These are phyloP conservation scores for Akanthomyces muscarius DNA, from an alignment of 2,329 filamentous ascomycete species.

Conservation along the genomic window DNA sequence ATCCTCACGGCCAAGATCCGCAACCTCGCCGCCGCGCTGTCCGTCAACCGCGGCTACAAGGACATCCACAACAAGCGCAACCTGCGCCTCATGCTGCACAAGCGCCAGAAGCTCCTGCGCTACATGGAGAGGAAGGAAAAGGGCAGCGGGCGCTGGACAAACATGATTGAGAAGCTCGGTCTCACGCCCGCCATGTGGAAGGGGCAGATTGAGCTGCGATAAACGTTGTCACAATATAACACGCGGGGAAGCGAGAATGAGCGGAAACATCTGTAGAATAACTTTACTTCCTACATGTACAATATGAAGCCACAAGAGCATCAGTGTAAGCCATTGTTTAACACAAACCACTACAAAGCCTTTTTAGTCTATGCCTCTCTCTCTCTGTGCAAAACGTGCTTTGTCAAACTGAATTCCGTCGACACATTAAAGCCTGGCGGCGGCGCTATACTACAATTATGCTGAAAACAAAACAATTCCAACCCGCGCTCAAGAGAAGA, in stretches of 20 bases:
- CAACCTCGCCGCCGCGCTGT: conserved; percentile 67
- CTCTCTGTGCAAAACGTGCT: background rate
- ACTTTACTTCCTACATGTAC: conserved; percentile 47
- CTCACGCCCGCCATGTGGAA: conserved; percentile 86
- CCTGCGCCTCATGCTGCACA: conserved; percentile 78
- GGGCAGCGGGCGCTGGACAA: conserved; percentile 83
- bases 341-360: conserved; percentile 9
- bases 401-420: conserved; percentile 22
- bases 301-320: conserved; percentile 34
- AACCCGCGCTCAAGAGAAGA: conserved; percentile 56
- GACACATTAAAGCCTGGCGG: conserved; percentile 35
- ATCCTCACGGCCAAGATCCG: conserved; percentile 94
- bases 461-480: conserved; percentile 25
- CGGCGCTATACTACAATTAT: conserved; percentile 42
- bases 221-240: conserved; percentile 21
- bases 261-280: conserved; percentile 37
- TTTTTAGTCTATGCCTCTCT: background rate
- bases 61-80: conserved; percentile 96
- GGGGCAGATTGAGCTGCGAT: conserved; percentile 64
- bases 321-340: conserved; percentile 14
- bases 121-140: conserved; percentile 89
- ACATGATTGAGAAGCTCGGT: conserved; percentile 79
- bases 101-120: conserved; percentile 78
- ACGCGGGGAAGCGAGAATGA: conserved; percentile 14
- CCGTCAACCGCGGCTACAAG: conserved; percentile 64